phyloP scores from a whole-genome alignment of 225 moss, liverwort and hornwort species.

The Lunularia cruciata region DNA sequence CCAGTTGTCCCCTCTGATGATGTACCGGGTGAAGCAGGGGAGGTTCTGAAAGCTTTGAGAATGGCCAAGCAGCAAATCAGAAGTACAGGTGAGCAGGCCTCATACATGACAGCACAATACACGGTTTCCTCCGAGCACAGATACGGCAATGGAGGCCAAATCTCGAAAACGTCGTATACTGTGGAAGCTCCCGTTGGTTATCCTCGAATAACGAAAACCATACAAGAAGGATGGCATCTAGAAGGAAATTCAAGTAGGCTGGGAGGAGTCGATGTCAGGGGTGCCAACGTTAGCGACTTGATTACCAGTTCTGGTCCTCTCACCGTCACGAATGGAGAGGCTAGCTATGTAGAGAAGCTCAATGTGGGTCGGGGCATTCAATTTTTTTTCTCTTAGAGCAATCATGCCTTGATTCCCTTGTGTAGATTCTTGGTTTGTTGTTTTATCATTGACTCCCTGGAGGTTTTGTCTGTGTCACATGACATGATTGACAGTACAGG shows the following conservation, averaged over 20 bases:
- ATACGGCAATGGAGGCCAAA: constrained; percentile 44
- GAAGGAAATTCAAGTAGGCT: constrained; percentile 37
- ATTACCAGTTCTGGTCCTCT: constrained; percentile 35
- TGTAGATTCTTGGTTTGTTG: constrained; percentile 35
- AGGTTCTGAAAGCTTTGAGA: constrained; percentile 44
- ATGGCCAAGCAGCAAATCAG: constrained; percentile 58
- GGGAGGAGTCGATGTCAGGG: constrained; percentile 33
- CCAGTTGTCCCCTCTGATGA: constrained; percentile 25
- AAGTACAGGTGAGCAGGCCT: constrained; percentile 33
- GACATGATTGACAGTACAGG: neutral
- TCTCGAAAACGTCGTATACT: constrained; percentile 50
- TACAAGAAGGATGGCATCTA: constrained; percentile 46
- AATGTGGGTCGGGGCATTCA: constrained; percentile 54
- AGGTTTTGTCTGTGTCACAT: constrained; percentile 10
- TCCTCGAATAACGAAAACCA: constrained; percentile 36
- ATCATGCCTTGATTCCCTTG: constrained; percentile 5
- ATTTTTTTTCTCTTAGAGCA: constrained; percentile 41
- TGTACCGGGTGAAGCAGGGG: constrained; percentile 29
- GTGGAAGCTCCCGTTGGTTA: constrained; percentile 50
- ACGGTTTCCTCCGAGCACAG: constrained; percentile 50
- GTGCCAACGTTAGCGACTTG: constrained; percentile 32
- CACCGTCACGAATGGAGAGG: constrained; percentile 27
- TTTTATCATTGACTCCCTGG: constrained; percentile 8
- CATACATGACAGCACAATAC: constrained; percentile 48
- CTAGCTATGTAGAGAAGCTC: constrained; percentile 54